phyloP scores from a whole-genome alignment of 108 stramenopile species.

The Pseudonitzschia multiseries region DNA sequence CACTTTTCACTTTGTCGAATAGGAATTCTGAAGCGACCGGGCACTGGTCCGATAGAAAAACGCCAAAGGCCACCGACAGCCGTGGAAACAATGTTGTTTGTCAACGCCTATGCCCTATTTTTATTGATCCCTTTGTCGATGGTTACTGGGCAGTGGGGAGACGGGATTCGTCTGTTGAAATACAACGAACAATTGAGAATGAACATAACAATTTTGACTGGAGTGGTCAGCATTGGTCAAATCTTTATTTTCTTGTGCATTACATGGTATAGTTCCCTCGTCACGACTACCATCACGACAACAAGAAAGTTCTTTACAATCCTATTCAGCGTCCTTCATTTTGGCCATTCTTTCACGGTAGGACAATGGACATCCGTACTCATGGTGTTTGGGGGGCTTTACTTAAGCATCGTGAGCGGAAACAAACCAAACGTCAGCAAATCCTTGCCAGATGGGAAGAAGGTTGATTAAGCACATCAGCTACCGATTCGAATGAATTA shows the following conservation, averaged over 20 bases:
- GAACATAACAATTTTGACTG: conserved; percentile 51
- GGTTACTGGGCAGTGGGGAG: conserved; percentile 58
- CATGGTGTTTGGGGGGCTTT: conserved; percentile 82
- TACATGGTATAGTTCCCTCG: conserved; percentile 79
- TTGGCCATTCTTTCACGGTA: conserved; percentile 82
- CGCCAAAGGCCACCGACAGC: conserved; percentile 67
- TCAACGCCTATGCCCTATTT: conserved; percentile 71
- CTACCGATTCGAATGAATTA: too few species aligned
- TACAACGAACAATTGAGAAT: conserved; percentile 22
- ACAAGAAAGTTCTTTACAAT: conserved; percentile 97
- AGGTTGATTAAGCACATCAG: neutral
- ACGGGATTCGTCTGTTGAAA: conserved; percentile 36
- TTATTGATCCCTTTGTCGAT: conserved; percentile 69
- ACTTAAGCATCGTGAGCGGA: conserved; percentile 56
- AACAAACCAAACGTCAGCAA: neutral
- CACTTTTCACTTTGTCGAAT: too few species aligned
- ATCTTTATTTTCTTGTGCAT: conserved; percentile 96
- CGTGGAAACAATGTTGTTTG: conserved; percentile 80
- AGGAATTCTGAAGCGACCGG: conserved; percentile 50
- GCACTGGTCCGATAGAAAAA: conserved; percentile 11
- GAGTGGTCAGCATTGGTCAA: conserved; percentile 83
- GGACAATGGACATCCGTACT: conserved; percentile 79
- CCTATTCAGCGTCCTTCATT: conserved; percentile 82
- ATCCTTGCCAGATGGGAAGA: neutral
- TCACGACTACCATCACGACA: conserved; percentile 95